Conservation (phyloP, 352 stramenopile genomes). For the Phytophthora quininea region DNA sequence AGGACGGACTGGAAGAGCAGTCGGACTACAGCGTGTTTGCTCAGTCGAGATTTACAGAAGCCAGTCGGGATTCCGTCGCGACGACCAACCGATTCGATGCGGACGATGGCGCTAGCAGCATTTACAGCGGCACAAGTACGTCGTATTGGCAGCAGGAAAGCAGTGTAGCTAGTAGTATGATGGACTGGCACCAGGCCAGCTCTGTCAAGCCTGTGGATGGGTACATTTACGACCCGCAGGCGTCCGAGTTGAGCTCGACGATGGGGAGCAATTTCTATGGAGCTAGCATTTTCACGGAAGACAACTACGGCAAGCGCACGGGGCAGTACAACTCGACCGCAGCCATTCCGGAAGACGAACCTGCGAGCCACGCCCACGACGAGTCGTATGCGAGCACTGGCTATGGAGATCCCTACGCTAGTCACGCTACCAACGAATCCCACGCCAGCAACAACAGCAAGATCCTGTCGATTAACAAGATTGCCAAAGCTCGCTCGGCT, state of each 20-base stretch:
- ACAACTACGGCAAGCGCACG: constrained; percentile 49
- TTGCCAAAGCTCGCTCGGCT: constrained; percentile 32
- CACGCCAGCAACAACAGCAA: constrained; percentile 30
- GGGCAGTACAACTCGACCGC: constrained; percentile 42
- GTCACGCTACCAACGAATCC: too few relatives aligned
- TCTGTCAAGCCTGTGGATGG: constrained; percentile 19
- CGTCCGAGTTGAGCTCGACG: constrained; percentile 23
- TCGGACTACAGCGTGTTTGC: constrained; percentile 62
- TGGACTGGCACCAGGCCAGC: constrained; percentile 33
- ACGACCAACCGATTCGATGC: constrained; percentile 26
- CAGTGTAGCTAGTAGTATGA: constrained; percentile 29
- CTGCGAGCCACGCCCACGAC: constrained; percentile 19
- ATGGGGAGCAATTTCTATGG: constrained; percentile 42
- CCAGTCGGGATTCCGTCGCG: constrained; percentile 44
- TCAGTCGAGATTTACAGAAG: constrained; percentile 57
- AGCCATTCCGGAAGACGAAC: constrained; percentile 39
- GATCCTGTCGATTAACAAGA: constrained; percentile 48
- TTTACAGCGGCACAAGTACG: constrained; percentile 40
- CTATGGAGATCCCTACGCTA: too few relatives aligned
- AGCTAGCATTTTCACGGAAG: constrained; percentile 34
- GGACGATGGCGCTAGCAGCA: constrained; percentile 29
- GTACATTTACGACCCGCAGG: constrained; percentile 36
- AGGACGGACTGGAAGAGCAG: constrained; percentile 61
- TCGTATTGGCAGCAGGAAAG: constrained; percentile 40
- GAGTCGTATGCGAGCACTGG: constrained; percentile 8